These are phyloP conservation scores for Sanghuangporus sanghuang DNA, from an alignment of 1,284 basidiomycete species.

Conservation along the genomic window DNA sequence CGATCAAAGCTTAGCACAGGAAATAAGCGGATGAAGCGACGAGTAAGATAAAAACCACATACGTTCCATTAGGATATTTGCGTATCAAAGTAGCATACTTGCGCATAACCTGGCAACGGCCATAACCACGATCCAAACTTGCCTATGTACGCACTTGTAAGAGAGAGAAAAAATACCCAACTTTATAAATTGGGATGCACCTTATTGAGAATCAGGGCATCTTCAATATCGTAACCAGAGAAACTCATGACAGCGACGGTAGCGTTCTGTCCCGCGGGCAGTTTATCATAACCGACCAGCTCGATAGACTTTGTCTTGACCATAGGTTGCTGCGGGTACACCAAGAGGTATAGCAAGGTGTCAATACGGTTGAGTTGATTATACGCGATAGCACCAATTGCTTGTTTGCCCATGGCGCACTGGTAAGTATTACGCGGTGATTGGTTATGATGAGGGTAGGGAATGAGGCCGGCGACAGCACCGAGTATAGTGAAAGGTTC, in stretches of 20 bases:
- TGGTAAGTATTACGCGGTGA: constrained; percentile 99
- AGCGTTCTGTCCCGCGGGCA: constrained; percentile 98
- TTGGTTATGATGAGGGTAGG: constrained; percentile 99
- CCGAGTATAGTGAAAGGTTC: constrained; percentile 98
- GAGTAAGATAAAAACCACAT: constrained; percentile 33
- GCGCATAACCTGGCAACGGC: constrained; percentile 94
- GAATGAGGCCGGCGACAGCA: constrained; percentile 96
- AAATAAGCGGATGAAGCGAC: constrained; percentile 1
- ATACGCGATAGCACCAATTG: constrained; percentile 98
- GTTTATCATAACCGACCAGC: constrained; percentile 91
- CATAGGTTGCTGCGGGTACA: constrained; percentile 99
- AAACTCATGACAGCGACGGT: constrained; percentile 99
- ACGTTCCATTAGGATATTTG: constrained; percentile 97
- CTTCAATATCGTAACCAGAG: constrained; percentile 99
- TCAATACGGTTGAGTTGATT: constrained; percentile 99
- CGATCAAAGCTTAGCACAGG: constrained; percentile 74
- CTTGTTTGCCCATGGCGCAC: constrained; percentile 99
- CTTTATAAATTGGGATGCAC: constrained; percentile 30
- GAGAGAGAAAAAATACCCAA: background rate
- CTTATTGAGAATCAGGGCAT: constrained; percentile 96
- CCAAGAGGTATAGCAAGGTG: constrained; percentile 95
- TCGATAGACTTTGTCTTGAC: constrained; percentile 99
- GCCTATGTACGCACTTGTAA: constrained; percentile 43
- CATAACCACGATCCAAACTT: constrained; percentile 95
- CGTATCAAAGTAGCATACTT: constrained; percentile 94